These are phyloP conservation scores for Vishniacozyma victoriae DNA, from an alignment of 768 basidiomycete species.

Conservation along the genomic window DNA sequence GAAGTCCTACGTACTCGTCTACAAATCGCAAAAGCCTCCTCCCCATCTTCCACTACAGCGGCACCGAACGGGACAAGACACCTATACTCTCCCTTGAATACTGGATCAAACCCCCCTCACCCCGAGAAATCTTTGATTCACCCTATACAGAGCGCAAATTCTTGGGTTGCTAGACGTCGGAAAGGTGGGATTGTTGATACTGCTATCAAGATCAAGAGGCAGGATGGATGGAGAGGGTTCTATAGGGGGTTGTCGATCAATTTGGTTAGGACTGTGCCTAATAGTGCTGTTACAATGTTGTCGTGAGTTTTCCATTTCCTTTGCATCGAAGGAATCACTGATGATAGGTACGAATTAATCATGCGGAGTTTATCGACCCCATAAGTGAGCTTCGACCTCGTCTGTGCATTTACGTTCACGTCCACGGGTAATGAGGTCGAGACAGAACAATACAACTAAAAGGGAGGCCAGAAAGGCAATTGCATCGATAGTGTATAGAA, in stretches of 20 bases:
- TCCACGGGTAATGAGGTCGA: too few species aligned
- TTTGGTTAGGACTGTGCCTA: slow-evolving; percentile 88
- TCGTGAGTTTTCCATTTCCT: slow-evolving; percentile 56
- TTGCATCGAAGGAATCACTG: slow-evolving; percentile 11
- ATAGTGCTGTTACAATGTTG: slow-evolving; percentile 90
- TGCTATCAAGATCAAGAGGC: slow-evolving; percentile 62
- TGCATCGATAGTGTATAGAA: too few species aligned
- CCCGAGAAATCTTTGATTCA: background rate
- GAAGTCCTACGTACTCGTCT: slow-evolving; percentile 97
- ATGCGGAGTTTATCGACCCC: slow-evolving; percentile 18
- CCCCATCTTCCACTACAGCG: background rate
- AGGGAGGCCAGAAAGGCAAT: too few species aligned
- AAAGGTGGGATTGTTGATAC: slow-evolving; percentile 66
- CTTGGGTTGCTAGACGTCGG: slow-evolving; percentile 5
- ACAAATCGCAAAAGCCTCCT: slow-evolving; percentile 57
- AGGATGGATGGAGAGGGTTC: slow-evolving; percentile 82
- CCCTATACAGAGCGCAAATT: too few species aligned
- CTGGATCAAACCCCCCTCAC: slow-evolving; percentile 31
- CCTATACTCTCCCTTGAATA: slow-evolving; percentile 57
- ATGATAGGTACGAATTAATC: slow-evolving; percentile 43
- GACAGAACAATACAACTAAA: too few species aligned
- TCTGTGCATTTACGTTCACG: too few species aligned
- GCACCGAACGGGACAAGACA: slow-evolving; percentile 43
- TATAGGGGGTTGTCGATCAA: slow-evolving; percentile 95
- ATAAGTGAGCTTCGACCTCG: too few species aligned